These are phyloP conservation scores for Emmonsiellopsis sp. DNA, from an alignment of 2,329 filamentous ascomycete genomes.

Conservation along the genomic window DNA sequence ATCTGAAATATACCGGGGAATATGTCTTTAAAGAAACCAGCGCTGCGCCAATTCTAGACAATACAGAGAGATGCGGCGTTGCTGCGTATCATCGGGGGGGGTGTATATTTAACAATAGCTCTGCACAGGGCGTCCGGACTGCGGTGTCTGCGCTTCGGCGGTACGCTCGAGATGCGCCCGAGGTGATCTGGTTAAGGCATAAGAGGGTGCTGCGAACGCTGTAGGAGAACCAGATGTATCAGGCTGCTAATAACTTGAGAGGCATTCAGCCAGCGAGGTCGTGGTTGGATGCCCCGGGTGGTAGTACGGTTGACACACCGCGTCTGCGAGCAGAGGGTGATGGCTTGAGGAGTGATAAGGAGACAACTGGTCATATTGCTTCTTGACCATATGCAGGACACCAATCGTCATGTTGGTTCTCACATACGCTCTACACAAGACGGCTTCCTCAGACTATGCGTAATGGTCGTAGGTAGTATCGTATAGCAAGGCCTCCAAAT, in stretches of 20 bases:
- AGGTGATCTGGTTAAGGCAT: not conserved
- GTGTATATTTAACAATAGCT: constrained; percentile 19
- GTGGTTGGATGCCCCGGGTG: not conserved
- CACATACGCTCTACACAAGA: no score
- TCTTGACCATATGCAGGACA: not conserved
- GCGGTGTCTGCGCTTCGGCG: constrained; percentile 15
- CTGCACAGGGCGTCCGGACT: constrained; percentile 18
- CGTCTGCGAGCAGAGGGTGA: not conserved
- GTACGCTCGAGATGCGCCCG: constrained; percentile 2
- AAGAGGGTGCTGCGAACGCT: not conserved
- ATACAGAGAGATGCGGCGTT: constrained; percentile 27
- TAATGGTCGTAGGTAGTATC: no score
- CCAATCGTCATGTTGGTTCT: no score
- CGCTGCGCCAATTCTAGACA: constrained; percentile 24
- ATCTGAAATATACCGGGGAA: constrained; percentile 23
- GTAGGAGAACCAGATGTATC: not conserved
- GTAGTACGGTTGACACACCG: not conserved
- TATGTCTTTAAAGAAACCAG: constrained; percentile 23
- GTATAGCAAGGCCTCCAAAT: no score
- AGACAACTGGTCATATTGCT: not conserved
- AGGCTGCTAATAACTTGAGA: not conserved
- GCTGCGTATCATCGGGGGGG: constrained; percentile 22
- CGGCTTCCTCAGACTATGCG: no score
- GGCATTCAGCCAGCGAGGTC: not conserved
- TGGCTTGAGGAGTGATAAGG: not conserved